Percentiles rank a stretch among this genome's conserved stretches.
Conservation (phyloP, 163 green algal species). For the Volvox carteri region DNA sequence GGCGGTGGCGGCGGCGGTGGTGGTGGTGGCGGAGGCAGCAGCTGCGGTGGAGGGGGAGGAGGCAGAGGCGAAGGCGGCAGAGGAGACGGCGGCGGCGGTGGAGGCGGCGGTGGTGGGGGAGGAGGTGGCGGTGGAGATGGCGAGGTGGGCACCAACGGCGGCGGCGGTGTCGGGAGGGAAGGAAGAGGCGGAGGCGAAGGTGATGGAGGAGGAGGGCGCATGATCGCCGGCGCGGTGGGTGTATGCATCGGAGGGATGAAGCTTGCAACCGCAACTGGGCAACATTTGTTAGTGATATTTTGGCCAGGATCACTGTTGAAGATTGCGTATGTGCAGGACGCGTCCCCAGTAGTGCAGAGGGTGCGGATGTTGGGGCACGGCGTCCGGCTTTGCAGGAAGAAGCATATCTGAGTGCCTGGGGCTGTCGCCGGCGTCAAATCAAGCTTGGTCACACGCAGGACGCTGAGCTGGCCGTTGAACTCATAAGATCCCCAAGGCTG, state of each 20-base stretch:
- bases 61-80: background rate
- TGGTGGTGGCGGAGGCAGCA: background rate
- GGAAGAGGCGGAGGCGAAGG: background rate
- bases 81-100: too few relatives aligned
- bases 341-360: background rate
- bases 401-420: conserved; percentile 30
- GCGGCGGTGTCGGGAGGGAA: background rate
- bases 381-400: background rate
- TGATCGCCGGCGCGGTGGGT: too few relatives aligned
- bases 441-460: conserved; percentile 16
- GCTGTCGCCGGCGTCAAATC: background rate
- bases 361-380: background rate
- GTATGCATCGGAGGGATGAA: background rate
- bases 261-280: background rate
- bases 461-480: background rate
- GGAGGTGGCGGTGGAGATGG: background rate
- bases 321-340: background rate
- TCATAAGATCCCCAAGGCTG: background rate
- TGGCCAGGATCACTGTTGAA: conserved; percentile 27
- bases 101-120: too few relatives aligned
- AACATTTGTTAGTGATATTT: too few relatives aligned
- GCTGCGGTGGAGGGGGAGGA: background rate
- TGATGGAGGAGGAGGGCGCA: background rate
- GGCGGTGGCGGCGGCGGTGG: background rate
- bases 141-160: background rate